These are phyloP conservation scores for Thielaviopsis musarum DNA, from an alignment of 2,329 filamentous ascomycete species.

Conservation along the genomic window DNA sequence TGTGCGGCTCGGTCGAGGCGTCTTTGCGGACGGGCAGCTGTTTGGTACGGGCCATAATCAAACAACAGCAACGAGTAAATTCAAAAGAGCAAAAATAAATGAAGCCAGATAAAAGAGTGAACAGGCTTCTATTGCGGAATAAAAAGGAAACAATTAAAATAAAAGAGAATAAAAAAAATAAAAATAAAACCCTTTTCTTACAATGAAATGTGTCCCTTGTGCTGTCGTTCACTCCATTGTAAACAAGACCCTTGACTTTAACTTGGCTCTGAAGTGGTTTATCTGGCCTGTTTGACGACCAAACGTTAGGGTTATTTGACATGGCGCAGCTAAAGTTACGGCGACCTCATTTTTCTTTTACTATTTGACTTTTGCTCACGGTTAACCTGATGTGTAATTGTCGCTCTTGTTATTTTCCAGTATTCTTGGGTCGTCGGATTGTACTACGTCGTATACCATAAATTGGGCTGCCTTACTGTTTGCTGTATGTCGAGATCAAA, in stretches of 20 bases:
- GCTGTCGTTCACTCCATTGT: too few species aligned
- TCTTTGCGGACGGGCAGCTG: constrained; percentile 49
- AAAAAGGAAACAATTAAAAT: neutral
- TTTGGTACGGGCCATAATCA: constrained; percentile 53
- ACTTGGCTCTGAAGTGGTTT: neutral
- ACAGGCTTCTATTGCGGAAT: neutral
- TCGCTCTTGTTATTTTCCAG: too few species aligned
- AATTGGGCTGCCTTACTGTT: too few species aligned
- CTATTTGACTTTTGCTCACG: too few species aligned
- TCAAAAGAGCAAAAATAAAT: constrained; percentile 4
- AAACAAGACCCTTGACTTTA: too few species aligned
- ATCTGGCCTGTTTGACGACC: neutral
- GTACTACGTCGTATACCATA: neutral
- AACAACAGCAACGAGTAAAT: neutral
- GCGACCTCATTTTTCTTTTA: too few species aligned
- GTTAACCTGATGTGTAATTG: too few species aligned
- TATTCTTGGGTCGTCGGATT: too few species aligned
- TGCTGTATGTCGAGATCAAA: too few species aligned
- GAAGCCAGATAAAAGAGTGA: neutral
- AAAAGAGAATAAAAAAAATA: constrained; percentile 12
- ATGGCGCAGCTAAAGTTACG: too few species aligned
- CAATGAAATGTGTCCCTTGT: neutral
- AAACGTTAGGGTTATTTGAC: neutral
- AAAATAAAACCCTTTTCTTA: neutral
- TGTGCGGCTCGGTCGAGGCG: constrained; percentile 47